Evolutionary conservation across 768 basidiomycete species (phyloP), one percentile per base, ranked within the genome.

Genomic region (Antrodiella citrinella): DNA sequence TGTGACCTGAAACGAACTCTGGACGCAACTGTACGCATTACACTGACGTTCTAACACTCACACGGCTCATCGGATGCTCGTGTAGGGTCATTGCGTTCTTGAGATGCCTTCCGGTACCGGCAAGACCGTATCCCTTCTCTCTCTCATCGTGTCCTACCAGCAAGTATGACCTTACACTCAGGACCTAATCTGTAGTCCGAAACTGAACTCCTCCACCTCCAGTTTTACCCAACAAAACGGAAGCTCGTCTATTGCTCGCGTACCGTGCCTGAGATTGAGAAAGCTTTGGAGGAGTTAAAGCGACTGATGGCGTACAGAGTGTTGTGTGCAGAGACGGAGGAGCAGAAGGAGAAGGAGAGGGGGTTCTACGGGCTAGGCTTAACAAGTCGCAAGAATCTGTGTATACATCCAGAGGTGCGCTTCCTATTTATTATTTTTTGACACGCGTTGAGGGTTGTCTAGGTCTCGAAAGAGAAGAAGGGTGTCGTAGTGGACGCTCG

Each of bases 81-180:
- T 58, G 30, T 62, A 98, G 93, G 96, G 96, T 45, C 96, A 99
- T 59, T 97, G 96, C 65, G 91, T 98, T n/a, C 77, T 99, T 30
- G 96, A 99, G 72, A 99, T 99, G 96, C 96, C 96, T 54, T 98
- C 96, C 10, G 96, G 96, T 13, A 99, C 96, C 19, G 96, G 96
- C 20, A 99, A 99, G 73, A 99, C 96, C 0, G 96, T 99, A 21
- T 97, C 93, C 10, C 73, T 99, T 7, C 74, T 99, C 15, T 93
- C 91, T 2, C 69, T 99, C 50, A 99, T 99, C 68, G 87, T 99
- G 30, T 96, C 95, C 12, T 99, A 98, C 63, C 95, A 98, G 69
- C 93, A 96, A 73, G 95, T 89, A 45, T 12, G 52, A 40, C 30
- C 7, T 15, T 15, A 13, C 18, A 9, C 21, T 2, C 7, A 11